Conservation (phyloP, 345 rosid species). For the Bretschneidera sinensis region DNA sequence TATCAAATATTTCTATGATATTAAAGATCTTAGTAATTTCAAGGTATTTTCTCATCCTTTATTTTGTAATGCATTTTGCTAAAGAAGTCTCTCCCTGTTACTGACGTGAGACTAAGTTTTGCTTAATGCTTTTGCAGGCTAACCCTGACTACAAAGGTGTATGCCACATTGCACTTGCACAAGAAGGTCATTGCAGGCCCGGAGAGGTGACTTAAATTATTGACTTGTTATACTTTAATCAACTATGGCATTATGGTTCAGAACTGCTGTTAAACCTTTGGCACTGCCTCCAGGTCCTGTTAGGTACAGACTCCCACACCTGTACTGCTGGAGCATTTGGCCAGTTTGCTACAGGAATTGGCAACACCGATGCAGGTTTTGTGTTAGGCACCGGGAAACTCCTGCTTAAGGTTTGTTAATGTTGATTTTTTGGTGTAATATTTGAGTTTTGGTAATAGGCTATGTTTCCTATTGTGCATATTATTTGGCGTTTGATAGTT, state of each 20-base stretch:
- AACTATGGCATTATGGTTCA: background rate
- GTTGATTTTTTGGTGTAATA: background rate
- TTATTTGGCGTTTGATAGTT: background rate
- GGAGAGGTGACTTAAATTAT: slow-evolving; percentile 65
- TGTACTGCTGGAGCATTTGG: slow-evolving; percentile 99
- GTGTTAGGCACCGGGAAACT: slow-evolving; percentile 88
- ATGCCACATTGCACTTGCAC: slow-evolving; percentile 96
- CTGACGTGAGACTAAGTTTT: background rate
- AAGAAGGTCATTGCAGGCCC: slow-evolving; percentile 99
- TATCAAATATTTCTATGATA: slow-evolving; percentile 94
- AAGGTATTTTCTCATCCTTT: slow-evolving; percentile 42
- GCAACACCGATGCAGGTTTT: slow-evolving; percentile 98
- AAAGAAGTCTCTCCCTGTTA: background rate
- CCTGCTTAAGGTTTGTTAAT: slow-evolving; percentile 73
- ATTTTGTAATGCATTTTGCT: background rate
- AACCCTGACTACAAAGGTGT: slow-evolving; percentile 99
- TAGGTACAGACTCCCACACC: slow-evolving; percentile 97
- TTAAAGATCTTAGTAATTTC: slow-evolving; percentile 77
- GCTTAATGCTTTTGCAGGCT: slow-evolving; percentile 44
- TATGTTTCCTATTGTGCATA: background rate
- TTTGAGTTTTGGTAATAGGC: background rate
- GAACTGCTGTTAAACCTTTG: slow-evolving; percentile 6
- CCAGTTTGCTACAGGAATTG: slow-evolving; percentile 97
- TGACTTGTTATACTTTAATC: background rate
- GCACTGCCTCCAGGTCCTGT: slow-evolving; percentile 53